Base-by-base conservation (phyloP, 352 stramenopile species). In the Pythium periplocum region DNA sequence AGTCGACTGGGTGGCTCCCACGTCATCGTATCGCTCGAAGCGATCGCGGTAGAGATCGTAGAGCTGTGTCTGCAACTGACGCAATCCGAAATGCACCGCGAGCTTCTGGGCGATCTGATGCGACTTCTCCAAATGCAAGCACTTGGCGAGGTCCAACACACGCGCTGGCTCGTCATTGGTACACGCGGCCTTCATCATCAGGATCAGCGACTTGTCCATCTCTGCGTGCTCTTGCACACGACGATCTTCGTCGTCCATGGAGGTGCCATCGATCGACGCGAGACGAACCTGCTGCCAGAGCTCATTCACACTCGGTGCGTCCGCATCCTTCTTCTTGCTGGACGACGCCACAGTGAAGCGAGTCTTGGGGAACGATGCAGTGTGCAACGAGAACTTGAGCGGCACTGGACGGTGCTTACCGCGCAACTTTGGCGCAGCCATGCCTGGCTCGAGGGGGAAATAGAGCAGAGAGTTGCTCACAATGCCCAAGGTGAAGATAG, bases 31-130 rank as follows among this genome's bases (percentile, higher is more conserved):
- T 46, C 73, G 57, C 44, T 88, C 73, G 37, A 87, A 87, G 35
- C 71, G 71, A n/a, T 73, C 51, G 35, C 66, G 75, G 59, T 90
- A 90, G 8, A 94, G 53, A 36, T 83, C 69, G 35, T 90, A 84
- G 12, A 94, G 66, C 57, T 89, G 77, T 4, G 67, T 83, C 52
- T 87, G 75, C 35, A 94, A 47, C 43, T 90, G 71, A 0, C 82
- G 78, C 37, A 92, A 62, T 0, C 74, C 82, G 61, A 89, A 94
- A 51, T 94, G 81, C 39, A 81, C 80, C 2, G 82, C 81, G 11
- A 94, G 66, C 50, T 92, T 91, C 61, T 90, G 79, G 11, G 81
- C 83, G 48, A 94, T 94, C 55, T 86, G 71, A 37, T 90, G 79
- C 0, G 78, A 90, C 51, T 94, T 94, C 41, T 92, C 79, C 1